A percentile compares a stretch with the other conserved stretches of the same genome.
phyloP scores from a whole-genome alignment of 495 filamentous ascomycete species.

The Aspergillus sclerotiicarbonarius region DNA sequence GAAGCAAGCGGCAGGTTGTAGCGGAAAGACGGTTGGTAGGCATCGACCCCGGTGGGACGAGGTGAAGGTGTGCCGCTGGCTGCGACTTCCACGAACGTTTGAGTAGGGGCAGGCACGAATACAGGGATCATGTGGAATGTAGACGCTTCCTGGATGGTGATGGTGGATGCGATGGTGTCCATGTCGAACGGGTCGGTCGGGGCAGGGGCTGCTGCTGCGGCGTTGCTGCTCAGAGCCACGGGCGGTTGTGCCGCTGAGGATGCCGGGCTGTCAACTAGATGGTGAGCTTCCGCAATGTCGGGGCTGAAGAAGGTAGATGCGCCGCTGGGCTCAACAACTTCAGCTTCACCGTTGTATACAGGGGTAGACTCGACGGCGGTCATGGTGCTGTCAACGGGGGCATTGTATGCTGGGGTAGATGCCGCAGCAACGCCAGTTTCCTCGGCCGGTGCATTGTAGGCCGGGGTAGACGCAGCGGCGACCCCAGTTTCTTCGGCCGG shows the following conservation, averaged over 20 bases:
- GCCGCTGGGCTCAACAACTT: neutral
- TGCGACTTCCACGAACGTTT: conserved; percentile 8
- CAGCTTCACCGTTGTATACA: neutral
- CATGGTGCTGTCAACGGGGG: conserved; percentile 1
- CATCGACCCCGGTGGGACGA: conserved; percentile 3
- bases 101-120: conserved; percentile 26
- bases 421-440: neutral
- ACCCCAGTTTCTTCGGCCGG: neutral
- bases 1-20: conserved; percentile 13
- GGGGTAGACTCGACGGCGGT: conserved; percentile 4
- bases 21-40: neutral
- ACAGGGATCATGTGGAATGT: conserved; percentile 34
- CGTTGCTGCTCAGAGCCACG: neutral
- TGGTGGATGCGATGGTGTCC: conserved; percentile 9
- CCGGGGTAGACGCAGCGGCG: neutral
- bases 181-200: conserved; percentile 1
- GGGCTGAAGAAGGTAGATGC: conserved; percentile 8
- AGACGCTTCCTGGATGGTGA: conserved; percentile 3
- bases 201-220: neutral
- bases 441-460: neutral
- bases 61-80: neutral
- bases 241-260: neutral
- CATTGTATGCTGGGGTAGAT: neutral
- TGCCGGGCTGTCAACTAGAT: neutral
- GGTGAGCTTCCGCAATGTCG: conserved; percentile 10